Evolutionary conservation across 129 eudicot species (phyloP).

Genomic region (Gnaphalium uliginosum): DNA sequence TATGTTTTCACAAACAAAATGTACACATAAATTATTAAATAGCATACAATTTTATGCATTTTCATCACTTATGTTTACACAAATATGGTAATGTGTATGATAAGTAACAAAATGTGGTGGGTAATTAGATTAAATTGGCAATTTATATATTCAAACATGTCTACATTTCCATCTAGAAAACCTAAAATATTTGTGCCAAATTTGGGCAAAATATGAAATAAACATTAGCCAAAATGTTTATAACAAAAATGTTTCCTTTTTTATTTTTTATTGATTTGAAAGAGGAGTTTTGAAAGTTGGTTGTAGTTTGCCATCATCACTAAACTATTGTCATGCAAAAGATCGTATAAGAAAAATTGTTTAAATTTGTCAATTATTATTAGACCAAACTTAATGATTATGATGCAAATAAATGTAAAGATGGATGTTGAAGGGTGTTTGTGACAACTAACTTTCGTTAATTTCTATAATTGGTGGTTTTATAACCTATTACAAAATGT

Average conservation of each 20-base stretch:
- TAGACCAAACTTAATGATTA: background rate
- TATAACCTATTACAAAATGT: background rate
- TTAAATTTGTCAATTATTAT: background rate
- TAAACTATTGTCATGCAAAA: background rate
- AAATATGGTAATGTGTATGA: conserved; percentile 18
- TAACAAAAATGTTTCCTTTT: background rate
- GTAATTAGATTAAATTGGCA: conserved; percentile 20
- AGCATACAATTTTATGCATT: conserved; percentile 18
- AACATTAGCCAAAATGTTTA: background rate
- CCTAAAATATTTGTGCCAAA: conserved; percentile 23
- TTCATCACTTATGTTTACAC: conserved; percentile 24
- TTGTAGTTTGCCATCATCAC: background rate
- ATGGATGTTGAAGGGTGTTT: background rate
- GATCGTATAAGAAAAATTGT: background rate
- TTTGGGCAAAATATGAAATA: conserved; percentile 14
- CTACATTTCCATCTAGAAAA: conserved; percentile 20
- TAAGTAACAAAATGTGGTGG: conserved; percentile 12
- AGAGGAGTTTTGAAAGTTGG: background rate
- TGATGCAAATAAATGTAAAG: background rate
- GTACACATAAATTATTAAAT: background rate
- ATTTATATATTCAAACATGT: conserved; percentile 16
- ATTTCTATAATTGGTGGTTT: background rate
- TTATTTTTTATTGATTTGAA: background rate
- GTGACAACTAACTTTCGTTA: background rate
- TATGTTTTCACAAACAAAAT: conserved; percentile 16